Evolutionary conservation across 768 basidiomycete genomes (phyloP).

Genomic region (Serendipita sp.): DNA sequence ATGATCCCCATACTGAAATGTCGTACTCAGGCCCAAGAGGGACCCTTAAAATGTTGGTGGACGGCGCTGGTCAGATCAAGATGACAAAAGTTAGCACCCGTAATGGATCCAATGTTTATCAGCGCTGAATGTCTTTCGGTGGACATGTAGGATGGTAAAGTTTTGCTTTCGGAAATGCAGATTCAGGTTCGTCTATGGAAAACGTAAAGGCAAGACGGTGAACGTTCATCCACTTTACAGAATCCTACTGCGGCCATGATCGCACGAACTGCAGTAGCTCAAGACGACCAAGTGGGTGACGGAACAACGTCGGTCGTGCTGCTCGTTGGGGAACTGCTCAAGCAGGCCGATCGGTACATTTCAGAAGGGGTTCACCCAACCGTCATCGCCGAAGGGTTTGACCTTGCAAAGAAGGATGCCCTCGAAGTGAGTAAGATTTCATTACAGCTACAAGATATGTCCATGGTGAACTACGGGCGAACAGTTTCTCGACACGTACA

Average conservation of each 20-base stretch:
- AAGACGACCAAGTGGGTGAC: slow-evolving; percentile 98
- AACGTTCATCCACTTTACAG: slow-evolving; percentile 15
- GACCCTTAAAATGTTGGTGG: slow-evolving; percentile 98
- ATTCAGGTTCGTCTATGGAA: slow-evolving; percentile 33
- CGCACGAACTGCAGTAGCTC: slow-evolving; percentile 93
- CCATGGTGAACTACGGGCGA: slow-evolving; percentile 13
- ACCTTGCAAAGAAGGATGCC: slow-evolving; percentile 94
- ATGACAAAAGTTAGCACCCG: slow-evolving; percentile 64
- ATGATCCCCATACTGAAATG: not conserved
- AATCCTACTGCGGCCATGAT: slow-evolving; percentile 99
- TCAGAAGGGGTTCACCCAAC: slow-evolving; percentile 97
- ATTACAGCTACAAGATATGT: slow-evolving; percentile 2
- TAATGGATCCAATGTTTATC: not conserved
- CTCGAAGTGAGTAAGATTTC: slow-evolving; percentile 43
- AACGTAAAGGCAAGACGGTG: not conserved
- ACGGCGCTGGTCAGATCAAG: slow-evolving; percentile 96
- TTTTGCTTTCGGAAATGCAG: slow-evolving; percentile 97
- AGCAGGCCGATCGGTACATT: slow-evolving; percentile 95
- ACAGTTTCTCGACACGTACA: slow-evolving; percentile 89
- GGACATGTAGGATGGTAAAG: slow-evolving; percentile 65
- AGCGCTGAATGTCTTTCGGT: not conserved
- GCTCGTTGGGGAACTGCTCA: slow-evolving; percentile 86
- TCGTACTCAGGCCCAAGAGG: slow-evolving; percentile 73
- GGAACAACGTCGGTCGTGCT: slow-evolving; percentile 96
- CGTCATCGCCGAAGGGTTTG: slow-evolving; percentile 88